A percentile compares a stretch with the other conserved stretches of the same genome.
Evolutionary conservation across 2,329 filamentous ascomycete species (phyloP).

Genomic region (Dryadomyces sulphureus): DNA sequence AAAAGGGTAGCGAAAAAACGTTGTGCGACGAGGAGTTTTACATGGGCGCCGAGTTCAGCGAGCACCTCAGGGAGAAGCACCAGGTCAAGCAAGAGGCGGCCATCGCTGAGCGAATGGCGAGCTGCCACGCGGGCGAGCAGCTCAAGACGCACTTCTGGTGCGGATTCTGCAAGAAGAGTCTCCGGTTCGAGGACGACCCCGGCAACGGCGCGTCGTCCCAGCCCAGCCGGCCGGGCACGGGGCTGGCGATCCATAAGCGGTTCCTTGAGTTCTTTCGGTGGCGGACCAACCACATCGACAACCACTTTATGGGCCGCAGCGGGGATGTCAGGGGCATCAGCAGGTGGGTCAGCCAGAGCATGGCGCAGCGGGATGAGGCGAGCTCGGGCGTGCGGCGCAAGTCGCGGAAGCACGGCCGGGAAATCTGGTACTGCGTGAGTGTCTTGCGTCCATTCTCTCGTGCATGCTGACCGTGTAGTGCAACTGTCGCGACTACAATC

Average conservation of each 20-base stretch:
- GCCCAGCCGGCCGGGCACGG: neutral
- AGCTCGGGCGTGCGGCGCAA: no score
- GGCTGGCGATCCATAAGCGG: neutral
- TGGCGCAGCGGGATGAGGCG: no score
- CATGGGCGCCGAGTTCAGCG: constrained; percentile 41
- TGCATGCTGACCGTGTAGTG: no score
- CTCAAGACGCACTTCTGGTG: constrained; percentile 57
- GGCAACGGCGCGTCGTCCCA: neutral
- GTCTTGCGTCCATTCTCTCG: no score
- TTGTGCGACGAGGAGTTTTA: constrained; percentile 17
- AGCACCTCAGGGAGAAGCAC: constrained; percentile 43
- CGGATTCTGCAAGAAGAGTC: constrained; percentile 51
- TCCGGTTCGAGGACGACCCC: neutral
- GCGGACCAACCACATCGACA: constrained; percentile 58
- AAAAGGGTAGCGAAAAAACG: neutral
- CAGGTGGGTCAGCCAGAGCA: neutral
- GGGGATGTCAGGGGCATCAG: constrained; percentile 26
- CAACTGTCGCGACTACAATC: no score
- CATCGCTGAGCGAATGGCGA: constrained; percentile 30
- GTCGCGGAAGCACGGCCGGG: no score
- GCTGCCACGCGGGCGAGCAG: constrained; percentile 47
- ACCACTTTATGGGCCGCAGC: constrained; percentile 45
- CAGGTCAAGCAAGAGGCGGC: constrained; percentile 15
- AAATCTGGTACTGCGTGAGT: no score
- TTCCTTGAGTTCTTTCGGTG: constrained; percentile 20